Base-by-base conservation (phyloP, 345 rosid species). In the Viola odorata region DNA sequence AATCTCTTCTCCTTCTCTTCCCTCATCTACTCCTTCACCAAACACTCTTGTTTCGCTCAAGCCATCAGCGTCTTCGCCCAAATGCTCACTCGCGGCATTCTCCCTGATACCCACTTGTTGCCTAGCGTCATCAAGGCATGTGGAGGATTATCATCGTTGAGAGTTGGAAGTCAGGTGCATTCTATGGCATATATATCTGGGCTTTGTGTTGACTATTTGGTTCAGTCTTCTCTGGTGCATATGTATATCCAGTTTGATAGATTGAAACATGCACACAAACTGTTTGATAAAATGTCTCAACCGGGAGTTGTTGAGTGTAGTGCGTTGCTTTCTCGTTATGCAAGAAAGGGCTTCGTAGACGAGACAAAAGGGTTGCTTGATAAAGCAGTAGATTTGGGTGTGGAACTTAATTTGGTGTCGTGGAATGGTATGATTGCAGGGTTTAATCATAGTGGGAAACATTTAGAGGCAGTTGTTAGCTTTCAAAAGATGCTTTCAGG, bases 351-450 rank as follows among this genome's bases (percentile, higher is more conserved):
- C 14, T 65, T 55, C 4, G 40, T 81, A 9, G 48, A 72, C 32
- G 88, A 85, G 72, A 73, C 79, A 12, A 73, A 58, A 50, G 41
- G 69, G 58, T 54, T 82, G 10, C 59, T 85, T 45, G 45, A 58
- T 62, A 68, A 54, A 68, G 81, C 75, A 76, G 57, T 56, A 53
- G 57, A 62, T 0, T 69, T 14, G 0, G 79, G 84, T 53, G 15
- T 81, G 54, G 78, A 68, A 13, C 69, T 79, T 3, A 85, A 83
- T 73, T 61, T 68, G 36, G 80, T 85, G 23, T 71, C 91, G 41
- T 85, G 91, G 88, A 85, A 85, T 73, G 88, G 85, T 17, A 71
- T 85, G 76, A 79, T 85, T 85, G 57, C 84, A 6, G 91, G 91
- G 60, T 81, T 82, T 74, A 81, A 75, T 72, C 85, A 75, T 17